Conservation (phyloP, 176 grass and related monocot genomes). For the Avena eriantha region DNA sequence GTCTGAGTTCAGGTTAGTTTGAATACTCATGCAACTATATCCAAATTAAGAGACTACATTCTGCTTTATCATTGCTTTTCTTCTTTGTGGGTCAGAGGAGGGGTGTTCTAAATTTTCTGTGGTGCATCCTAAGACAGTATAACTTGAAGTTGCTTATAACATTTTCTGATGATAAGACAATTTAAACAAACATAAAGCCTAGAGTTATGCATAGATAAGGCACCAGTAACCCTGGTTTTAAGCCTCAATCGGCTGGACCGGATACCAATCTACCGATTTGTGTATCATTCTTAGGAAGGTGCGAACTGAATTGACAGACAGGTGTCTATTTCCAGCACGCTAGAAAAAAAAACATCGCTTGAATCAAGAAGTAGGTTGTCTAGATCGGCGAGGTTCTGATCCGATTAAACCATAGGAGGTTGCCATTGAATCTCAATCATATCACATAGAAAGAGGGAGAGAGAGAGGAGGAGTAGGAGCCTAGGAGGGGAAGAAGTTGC, state of each 20-base stretch:
- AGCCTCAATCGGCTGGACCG: not conserved
- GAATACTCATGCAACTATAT: not conserved
- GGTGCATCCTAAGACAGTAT: not conserved
- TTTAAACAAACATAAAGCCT: not conserved
- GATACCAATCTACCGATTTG: not conserved
- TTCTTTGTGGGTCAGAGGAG: not conserved
- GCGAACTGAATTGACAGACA: not conserved
- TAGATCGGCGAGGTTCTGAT: constrained; percentile 2
- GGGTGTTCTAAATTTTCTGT: not conserved
- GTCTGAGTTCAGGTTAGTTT: not conserved
- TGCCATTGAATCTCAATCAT: not conserved
- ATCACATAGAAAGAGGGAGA: not conserved
- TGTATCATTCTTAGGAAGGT: not conserved
- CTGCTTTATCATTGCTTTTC: constrained; percentile 16
- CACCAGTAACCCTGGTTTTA: not conserved
- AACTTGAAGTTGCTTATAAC: constrained; percentile 7
- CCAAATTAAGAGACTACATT: not conserved
- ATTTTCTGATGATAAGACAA: not conserved
- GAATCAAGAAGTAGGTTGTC: not conserved
- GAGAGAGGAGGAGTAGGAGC: not conserved
- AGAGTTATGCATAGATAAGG: not conserved
- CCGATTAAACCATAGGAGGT: not conserved
- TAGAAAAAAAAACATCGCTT: not conserved
- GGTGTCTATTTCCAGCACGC: not conserved
- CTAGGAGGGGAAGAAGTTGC: not conserved